Conservation (phyloP, 2,329 filamentous ascomycete species). For the Macrophomina pseudophaseolina region DNA sequence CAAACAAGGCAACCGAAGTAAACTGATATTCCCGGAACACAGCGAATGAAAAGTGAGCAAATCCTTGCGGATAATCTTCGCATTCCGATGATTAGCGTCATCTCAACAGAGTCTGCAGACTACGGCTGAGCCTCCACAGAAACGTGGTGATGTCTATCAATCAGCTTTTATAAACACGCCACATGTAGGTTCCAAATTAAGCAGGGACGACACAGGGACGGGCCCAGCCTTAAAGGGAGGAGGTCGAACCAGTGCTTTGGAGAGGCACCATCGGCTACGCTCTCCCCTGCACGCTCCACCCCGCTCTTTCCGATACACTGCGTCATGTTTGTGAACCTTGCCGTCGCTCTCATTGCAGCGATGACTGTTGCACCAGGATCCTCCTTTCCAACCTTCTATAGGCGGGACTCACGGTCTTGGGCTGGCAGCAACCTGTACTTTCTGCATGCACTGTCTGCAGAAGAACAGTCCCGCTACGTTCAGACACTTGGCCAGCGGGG, state of each 20-base stretch:
- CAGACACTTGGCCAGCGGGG: constrained; percentile 34
- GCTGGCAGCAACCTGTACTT: constrained; percentile 40
- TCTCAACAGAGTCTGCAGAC: no score
- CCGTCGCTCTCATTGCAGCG: not conserved
- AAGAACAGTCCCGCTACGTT: constrained; percentile 36
- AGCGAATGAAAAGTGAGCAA: no score
- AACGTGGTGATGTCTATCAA: no score
- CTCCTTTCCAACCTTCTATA: not conserved
- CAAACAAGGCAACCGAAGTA: not conserved
- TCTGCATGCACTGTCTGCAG: constrained; percentile 36
- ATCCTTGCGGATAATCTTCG: not conserved
- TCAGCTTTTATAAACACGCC: no score
- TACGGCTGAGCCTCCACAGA: no score
- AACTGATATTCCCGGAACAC: not conserved
- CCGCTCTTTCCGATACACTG: not conserved
- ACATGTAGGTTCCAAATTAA: no score
- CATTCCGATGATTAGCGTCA: no score
- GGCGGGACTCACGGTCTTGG: constrained; percentile 31
- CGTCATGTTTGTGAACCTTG: not conserved
- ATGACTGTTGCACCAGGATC: not conserved
- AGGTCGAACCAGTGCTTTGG: no score
- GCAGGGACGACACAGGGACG: no score
- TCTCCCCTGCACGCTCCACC: no score
- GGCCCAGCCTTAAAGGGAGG: no score
- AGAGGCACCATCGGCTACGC: no score